Conservation (phyloP, 352 stramenopile genomes). For the Pythium rhizo-oryzae region DNA sequence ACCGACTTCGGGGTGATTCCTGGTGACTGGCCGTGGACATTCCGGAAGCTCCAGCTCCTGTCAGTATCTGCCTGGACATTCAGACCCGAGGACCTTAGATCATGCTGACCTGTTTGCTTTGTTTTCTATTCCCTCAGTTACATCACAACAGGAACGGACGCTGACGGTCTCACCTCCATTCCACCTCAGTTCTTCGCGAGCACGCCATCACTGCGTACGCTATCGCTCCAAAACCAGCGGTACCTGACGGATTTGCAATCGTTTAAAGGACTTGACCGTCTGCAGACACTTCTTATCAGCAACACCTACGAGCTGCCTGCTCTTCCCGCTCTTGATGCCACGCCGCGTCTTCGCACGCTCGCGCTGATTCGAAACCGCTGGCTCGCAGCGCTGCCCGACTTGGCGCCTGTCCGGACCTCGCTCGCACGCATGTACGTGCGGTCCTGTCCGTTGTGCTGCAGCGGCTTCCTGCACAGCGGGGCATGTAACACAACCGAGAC, state of each 20-base stretch:
- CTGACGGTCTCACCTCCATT: conserved; percentile 30
- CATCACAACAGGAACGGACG: conserved; percentile 16
- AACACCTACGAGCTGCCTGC: conserved; percentile 16
- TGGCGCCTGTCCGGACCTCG: conserved; percentile 1
- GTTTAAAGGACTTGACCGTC: conserved; percentile 33
- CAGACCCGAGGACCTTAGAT: not conserved
- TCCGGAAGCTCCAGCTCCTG: not conserved
- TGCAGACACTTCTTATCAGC: conserved; percentile 40
- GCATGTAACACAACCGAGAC: conserved; percentile 10
- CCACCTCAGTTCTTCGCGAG: conserved; percentile 32
- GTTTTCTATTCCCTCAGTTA: not conserved
- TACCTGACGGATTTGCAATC: conserved; percentile 29
- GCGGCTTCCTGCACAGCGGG: conserved; percentile 21
- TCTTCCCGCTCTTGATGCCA: conserved; percentile 32
- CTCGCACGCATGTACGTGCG: conserved; percentile 17
- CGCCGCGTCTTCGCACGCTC: conserved; percentile 15
- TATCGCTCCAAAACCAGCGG: conserved; percentile 37
- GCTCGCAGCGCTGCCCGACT: conserved; percentile 14
- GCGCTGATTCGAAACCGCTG: conserved; percentile 4
- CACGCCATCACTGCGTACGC: conserved; percentile 38
- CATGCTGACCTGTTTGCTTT: not conserved
- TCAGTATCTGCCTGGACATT: conserved; percentile 1
- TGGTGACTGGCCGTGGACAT: not conserved
- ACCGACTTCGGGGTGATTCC: conserved; percentile 4
- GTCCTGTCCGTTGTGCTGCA: conserved; percentile 23